These are phyloP conservation scores for Xylariaceae sp. DNA, from an alignment of 2,329 filamentous ascomycete species.

Conservation along the genomic window DNA sequence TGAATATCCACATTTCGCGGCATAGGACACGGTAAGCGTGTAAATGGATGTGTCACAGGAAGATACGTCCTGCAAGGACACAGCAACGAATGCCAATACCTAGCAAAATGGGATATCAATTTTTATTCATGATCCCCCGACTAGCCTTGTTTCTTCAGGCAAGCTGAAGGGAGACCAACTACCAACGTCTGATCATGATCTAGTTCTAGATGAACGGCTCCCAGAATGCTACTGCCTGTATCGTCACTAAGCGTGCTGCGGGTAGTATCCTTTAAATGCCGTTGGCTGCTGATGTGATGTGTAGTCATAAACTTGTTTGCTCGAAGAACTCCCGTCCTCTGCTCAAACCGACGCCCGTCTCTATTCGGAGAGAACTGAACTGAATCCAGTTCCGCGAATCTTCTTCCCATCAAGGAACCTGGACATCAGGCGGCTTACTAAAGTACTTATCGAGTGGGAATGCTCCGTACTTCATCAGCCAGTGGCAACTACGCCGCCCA, in stretches of 20 bases:
- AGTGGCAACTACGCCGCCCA: constrained; percentile 47
- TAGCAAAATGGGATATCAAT: constrained; percentile 12
- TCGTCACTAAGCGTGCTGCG: constrained; percentile 4
- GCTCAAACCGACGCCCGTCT: neutral
- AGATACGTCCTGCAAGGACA: constrained; percentile 5
- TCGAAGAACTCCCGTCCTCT: neutral
- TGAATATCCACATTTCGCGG: too few species aligned
- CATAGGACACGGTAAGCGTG: neutral
- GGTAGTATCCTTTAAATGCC: constrained; percentile 12
- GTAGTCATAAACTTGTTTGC: constrained; percentile 2
- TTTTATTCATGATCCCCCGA: constrained; percentile 8
- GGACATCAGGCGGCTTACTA: neutral
- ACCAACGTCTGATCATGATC: constrained; percentile 2
- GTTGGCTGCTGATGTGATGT: constrained; percentile 14
- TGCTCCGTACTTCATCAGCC: constrained; percentile 8
- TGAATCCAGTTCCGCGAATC: neutral
- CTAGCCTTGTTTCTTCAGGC: neutral
- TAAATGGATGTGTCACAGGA: constrained; percentile 3
- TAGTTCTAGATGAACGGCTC: constrained; percentile 11
- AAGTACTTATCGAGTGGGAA: neutral
- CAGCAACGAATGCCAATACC: constrained; percentile 5
- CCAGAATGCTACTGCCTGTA: neutral
- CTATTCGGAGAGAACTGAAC: neutral
- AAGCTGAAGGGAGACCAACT: neutral
- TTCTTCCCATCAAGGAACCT: neutral